Evolutionary conservation across 179 eudicot species (phyloP), one percentile per base, ranked within the genome.

Genomic region (Amaranthus tricolor): DNA sequence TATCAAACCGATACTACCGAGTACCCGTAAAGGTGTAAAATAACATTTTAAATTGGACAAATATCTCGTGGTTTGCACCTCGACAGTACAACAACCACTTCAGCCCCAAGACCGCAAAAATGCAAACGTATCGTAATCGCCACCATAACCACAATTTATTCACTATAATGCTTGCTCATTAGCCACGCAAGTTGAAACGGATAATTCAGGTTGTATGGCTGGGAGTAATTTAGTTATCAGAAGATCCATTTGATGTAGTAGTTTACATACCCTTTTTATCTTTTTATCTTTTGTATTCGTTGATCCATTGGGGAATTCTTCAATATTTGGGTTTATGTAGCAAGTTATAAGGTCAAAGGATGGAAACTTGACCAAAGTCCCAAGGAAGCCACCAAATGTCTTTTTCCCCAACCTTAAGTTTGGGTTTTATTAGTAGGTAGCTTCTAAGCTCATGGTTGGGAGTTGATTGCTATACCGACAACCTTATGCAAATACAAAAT

Each of bases 361-460:
- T 17, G 31, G 40, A 66, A 48, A 9, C 55, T 66, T 11, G 5
- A 3, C 0, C 16, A 66, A 45, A 66, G 54, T 6, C 14, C 40
- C 24, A 48, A 48, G 47, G 54, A 31, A 13, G 40, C 54, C 24
- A 47, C 53, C 54, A 45, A 15, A 64, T 45, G 6, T 21, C 15
- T 20, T n/a, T 9, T 51, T 21, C 2, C 44, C 56, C 9, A 10
- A 20, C 58, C 48, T 7, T 24, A 60, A 52, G 14, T 11, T 24
- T 68, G 5, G 20, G 9, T 48, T 14, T 52, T 8, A 51, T 11
- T 56, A 47, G 45, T 21, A 20, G 0, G 52, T 6, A 53, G 14
- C 43, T 50, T 67, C 3, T 20, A 50, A 68, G 60, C 60, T 53
- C 72, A 68, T 68, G 17, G 12, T 31, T 53, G 44, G 60, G 48